A percentile compares a stretch with the other conserved stretches of the same genome.
phyloP scores from a whole-genome alignment of 805 yeast genomes.

The Saturnispora kantuleensis region DNA sequence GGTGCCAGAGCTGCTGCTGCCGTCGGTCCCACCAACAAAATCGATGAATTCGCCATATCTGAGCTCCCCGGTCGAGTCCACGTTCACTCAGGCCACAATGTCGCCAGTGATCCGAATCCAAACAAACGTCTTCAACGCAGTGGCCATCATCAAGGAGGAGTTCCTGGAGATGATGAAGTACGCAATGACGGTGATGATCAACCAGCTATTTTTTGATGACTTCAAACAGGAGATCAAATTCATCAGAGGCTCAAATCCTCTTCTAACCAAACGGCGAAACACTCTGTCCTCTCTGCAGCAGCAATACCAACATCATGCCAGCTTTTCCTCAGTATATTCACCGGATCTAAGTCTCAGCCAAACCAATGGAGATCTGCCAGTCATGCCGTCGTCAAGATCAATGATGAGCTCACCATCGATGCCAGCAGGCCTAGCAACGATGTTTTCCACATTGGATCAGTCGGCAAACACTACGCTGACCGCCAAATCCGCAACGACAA shows the following conservation, averaged over 20 bases:
- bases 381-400: constrained; percentile 7
- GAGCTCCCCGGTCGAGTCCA: constrained; percentile 6
- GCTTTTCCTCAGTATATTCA: constrained; percentile 1
- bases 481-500: background rate
- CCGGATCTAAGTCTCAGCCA: constrained; percentile 3
- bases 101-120: constrained; percentile 13
- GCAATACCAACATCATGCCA: background rate
- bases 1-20: background rate
- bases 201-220: constrained; percentile 22
- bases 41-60: background rate
- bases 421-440: constrained; percentile 1
- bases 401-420: background rate
- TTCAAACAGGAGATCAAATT: constrained; percentile 22
- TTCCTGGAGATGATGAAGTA: constrained; percentile 34
- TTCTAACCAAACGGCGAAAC: constrained; percentile 16
- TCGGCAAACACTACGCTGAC: background rate
- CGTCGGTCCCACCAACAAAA: background rate
- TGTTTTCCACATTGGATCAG: constrained; percentile 3
- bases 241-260: constrained; percentile 23
- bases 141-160: constrained; percentile 34
- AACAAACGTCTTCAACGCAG: constrained; percentile 12
- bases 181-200: constrained; percentile 29
- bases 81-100: constrained; percentile 4
- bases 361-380: constrained; percentile 9
- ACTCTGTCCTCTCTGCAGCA: constrained; percentile 4